Evolutionary conservation across 2,329 filamentous ascomycete genomes (phyloP).

Genomic region (Venturiaceae sp.): DNA sequence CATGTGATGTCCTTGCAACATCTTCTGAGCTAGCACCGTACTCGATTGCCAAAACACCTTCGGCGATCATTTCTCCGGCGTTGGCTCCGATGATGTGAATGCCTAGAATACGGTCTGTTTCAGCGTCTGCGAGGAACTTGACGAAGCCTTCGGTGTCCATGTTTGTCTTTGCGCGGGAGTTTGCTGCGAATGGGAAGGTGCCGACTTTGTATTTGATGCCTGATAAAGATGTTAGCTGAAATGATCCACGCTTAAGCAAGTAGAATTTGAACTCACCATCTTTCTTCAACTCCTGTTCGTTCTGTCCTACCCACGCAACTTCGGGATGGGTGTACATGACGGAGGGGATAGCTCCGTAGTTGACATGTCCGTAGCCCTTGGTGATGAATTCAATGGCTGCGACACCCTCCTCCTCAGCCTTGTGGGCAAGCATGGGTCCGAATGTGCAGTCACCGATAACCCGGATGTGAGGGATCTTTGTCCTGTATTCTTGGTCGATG

Average conservation of each 20-base stretch:
- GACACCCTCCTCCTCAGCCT: constrained; percentile 96
- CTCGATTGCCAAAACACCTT: constrained; percentile 88
- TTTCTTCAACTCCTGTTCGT: constrained; percentile 89
- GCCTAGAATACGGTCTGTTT: constrained; percentile 91
- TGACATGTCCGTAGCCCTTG: constrained; percentile 96
- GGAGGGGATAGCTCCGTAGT: constrained; percentile 94
- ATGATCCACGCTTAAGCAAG: neutral
- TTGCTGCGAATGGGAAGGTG: constrained; percentile 94
- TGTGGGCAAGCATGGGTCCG: constrained; percentile 97
- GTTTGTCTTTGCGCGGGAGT: constrained; percentile 98
- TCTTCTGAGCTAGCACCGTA: constrained; percentile 95
- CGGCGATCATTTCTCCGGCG: constrained; percentile 98
- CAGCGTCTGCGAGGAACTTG: constrained; percentile 92
- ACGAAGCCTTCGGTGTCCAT: constrained; percentile 91
- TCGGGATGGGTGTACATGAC: constrained; percentile 99
- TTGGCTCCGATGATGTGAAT: constrained; percentile 95
- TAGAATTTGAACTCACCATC: constrained; percentile 15
- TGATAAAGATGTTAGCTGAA: constrained; percentile 18
- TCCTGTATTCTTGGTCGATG: constrained; percentile 98
- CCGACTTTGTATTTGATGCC: constrained; percentile 89
- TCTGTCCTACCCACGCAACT: constrained; percentile 97
- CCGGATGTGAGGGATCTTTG: constrained; percentile 93
- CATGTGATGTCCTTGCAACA: constrained; percentile 49
- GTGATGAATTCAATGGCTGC: constrained; percentile 94
- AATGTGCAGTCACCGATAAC: constrained; percentile 95